Percentiles rank a stretch among this genome's conserved stretches.
Evolutionary conservation across 345 rosid genomes (phyloP).

Genomic region (Cochlearia excelsa): DNA sequence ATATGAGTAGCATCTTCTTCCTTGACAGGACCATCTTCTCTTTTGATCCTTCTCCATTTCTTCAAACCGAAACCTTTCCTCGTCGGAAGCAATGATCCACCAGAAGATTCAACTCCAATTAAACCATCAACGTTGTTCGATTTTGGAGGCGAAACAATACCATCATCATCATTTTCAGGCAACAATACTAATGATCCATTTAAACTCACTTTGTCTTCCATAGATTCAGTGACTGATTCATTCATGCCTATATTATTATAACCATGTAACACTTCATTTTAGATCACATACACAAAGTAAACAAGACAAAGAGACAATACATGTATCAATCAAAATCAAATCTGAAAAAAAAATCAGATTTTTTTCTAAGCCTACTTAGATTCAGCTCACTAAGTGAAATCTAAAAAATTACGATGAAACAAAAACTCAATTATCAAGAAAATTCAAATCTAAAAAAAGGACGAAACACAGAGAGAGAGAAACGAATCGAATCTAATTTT

Average conservation of each 20-base stretch:
- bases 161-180: conserved; percentile 26
- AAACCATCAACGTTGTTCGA: conserved; percentile 8
- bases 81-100: conserved; percentile 30
- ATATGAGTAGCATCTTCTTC: conserved; percentile 37
- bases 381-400: conserved; percentile 8
- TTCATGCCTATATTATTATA: conserved; percentile 48
- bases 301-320: conserved; percentile 42
- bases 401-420: background rate
- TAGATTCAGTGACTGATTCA: conserved; percentile 45
- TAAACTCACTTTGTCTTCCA: conserved; percentile 40
- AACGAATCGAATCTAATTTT: conserved; percentile 10
- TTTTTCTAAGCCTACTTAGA: background rate
- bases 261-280: background rate
- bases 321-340: conserved; percentile 18
- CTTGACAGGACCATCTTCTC: conserved; percentile 55
- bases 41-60: conserved; percentile 90
- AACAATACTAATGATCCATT: conserved; percentile 14
- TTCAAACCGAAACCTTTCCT: conserved; percentile 76
- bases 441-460: background rate
- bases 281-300: conserved; percentile 21
- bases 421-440: conserved; percentile 5
- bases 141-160: conserved; percentile 31
- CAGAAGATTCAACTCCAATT: conserved; percentile 36
- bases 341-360: no score
- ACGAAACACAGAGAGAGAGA: background rate